Base-by-base conservation (phyloP, 345 rosid species). In the Capsella bursapastoris region DNA sequence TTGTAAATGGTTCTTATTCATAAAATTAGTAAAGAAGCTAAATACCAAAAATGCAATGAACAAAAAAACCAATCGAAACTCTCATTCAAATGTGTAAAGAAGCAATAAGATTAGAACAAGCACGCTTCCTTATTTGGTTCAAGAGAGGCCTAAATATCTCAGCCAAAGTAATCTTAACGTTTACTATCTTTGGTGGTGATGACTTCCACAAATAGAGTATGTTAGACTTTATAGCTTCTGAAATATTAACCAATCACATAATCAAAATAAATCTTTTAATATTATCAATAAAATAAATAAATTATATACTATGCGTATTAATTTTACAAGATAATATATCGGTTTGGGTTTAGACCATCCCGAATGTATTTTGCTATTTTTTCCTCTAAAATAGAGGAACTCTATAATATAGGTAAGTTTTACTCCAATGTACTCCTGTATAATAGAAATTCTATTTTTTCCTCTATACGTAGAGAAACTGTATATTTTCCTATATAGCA, bases 1-100 rank as follows among this genome's bases (percentile, higher is more conserved):
- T 40, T 73, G 71, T 73, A 55, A 40, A 51, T 50, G 14, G 1
- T 5, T 50, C 13, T 50, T 16, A 22, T 22, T 58, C 8, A 48
- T 27, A 41, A 31, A 44, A 57, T 44, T 32, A 57, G 27, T 44
- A 15, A 44, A 43, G 13, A 6, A 13, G 15, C 48, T 41, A 4
- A 41, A 41, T 41, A 41, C 12, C 1, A 41, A 12, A 44, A 44
- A 44, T 44, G 48, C 14, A 44, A 44, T 44, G 25, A 44, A 3
- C 48, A 44, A 44, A 44, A 13, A 1, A 14, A 14, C 7, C 16
- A 44, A 44, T 44, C 0, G 11, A 47, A 48, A 47, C 11, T 9
- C 0, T 64, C 41, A 64, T 48, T 48, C 57, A 48, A 32, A 48
- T 16, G n/a, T 15, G 57, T 32, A 64, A 11, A 32, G 57, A 64